Conservation (phyloP, 202 grass and related monocot species). For the Bolboschoenoplectus hybrid region DNA sequence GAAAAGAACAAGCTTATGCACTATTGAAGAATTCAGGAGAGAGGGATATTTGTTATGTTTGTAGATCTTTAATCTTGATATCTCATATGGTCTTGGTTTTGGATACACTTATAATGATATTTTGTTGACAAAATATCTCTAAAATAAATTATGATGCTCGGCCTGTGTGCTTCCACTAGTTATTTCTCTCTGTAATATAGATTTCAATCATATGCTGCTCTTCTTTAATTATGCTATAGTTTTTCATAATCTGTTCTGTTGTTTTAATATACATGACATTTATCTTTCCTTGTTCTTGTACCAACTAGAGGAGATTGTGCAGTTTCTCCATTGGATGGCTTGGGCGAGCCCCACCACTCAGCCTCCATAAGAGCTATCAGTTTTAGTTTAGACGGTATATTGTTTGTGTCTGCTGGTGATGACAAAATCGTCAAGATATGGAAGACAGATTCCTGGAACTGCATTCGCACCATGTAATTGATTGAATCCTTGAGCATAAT, state of each 20-base stretch:
- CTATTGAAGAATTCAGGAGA: neutral
- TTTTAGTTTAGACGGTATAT: slow-evolving; percentile 51
- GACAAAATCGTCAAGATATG: slow-evolving; percentile 93
- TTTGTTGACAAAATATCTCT: neutral
- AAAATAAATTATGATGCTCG: neutral
- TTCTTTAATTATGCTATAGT: neutral
- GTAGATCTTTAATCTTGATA: neutral
- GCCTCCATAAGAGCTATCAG: slow-evolving; percentile 70
- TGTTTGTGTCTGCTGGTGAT: slow-evolving; percentile 78
- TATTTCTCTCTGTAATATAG: neutral
- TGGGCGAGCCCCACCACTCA: slow-evolving; percentile 51
- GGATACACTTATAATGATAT: neutral
- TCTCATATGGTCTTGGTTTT: neutral
- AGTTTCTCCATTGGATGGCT: slow-evolving; percentile 53
- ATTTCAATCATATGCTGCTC: neutral
- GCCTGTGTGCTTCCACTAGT: neutral
- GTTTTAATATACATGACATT: neutral
- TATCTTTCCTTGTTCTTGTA: slow-evolving; percentile 27
- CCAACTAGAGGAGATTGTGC: slow-evolving; percentile 49
- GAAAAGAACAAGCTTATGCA: neutral
- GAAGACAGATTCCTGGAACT: slow-evolving; percentile 66
- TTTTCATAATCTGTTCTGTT: neutral
- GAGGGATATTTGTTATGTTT: neutral
- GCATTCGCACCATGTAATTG: slow-evolving; percentile 71
- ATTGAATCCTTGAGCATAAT: neutral